A percentile compares a stretch with the other conserved stretches of the same genome.
Evolutionary conservation across 768 basidiomycete genomes (phyloP).

Genomic region (Trametes elegans): DNA sequence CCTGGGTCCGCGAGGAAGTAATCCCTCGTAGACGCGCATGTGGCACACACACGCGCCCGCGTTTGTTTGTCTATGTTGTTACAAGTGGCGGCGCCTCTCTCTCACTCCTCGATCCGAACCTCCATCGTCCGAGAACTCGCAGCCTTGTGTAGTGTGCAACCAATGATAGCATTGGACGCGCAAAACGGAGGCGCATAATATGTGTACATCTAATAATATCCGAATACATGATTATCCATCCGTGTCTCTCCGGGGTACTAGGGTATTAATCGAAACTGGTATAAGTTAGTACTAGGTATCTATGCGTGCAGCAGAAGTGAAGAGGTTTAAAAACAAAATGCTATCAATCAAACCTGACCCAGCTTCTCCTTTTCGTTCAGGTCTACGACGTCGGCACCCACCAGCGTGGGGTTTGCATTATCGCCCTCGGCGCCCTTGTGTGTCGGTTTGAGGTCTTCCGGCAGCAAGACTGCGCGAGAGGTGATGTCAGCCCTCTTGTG

Average conservation of each 20-base stretch:
- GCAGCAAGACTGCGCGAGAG: constrained; percentile 14
- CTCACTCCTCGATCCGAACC: no score
- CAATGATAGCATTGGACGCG: no score
- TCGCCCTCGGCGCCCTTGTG: not conserved
- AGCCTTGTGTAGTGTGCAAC: no score
- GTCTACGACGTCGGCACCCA: not conserved
- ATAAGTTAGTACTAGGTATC: not conserved
- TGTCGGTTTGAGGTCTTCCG: constrained; percentile 19
- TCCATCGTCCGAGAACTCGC: no score
- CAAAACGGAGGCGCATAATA: no score
- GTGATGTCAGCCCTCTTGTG: not conserved
- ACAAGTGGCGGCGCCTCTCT: no score
- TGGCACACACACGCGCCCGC: not conserved
- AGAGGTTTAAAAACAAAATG: not conserved
- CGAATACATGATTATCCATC: not conserved
- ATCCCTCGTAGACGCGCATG: not conserved
- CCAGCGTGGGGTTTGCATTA: not conserved
- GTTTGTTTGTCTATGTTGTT: constrained; percentile 15
- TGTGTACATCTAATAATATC: not conserved
- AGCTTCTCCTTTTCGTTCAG: constrained; percentile 1
- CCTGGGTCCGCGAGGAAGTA: not conserved
- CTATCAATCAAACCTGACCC: not conserved
- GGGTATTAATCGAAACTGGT: not conserved
- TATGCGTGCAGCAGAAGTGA: not conserved
- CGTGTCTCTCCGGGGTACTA: not conserved